phyloP scores from a whole-genome alignment of 1,284 basidiomycete species.

The Entoloma clypeatum region DNA sequence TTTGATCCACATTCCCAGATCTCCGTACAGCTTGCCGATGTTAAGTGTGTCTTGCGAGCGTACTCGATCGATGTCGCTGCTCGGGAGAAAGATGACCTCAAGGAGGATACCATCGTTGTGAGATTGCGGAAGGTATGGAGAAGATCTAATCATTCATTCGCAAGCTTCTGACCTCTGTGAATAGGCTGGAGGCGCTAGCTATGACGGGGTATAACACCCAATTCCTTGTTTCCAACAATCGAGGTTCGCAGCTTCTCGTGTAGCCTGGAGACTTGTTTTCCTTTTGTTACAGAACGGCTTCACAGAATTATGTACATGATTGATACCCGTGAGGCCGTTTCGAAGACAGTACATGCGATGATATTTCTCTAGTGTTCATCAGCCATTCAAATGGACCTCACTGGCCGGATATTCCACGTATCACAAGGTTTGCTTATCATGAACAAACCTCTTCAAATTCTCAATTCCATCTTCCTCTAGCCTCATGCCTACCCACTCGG shows the following conservation, averaged over 20 bases:
- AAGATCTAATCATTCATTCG: constrained; percentile 22
- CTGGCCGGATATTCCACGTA: too few species aligned
- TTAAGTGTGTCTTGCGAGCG: constrained; percentile 74
- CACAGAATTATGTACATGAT: not conserved
- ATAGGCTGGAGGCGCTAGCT: constrained; percentile 78
- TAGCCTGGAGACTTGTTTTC: constrained; percentile 15
- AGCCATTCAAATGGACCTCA: too few species aligned
- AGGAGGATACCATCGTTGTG: constrained; percentile 73
- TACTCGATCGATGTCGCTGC: constrained; percentile 87
- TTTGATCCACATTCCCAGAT: constrained; percentile 53
- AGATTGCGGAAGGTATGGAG: constrained; percentile 65
- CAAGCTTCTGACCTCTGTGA: constrained; percentile 16
- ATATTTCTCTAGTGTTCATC: too few species aligned
- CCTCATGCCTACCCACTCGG: constrained; percentile 89
- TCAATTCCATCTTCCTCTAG: constrained; percentile 73
- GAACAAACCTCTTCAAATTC: constrained; percentile 47
- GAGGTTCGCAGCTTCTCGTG: constrained; percentile 11
- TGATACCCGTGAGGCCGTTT: too few species aligned
- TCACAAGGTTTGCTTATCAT: constrained; percentile 10
- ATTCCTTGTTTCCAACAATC: constrained; percentile 9
- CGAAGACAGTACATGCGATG: too few species aligned
- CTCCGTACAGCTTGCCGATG: constrained; percentile 83
- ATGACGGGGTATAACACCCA: constrained; percentile 65
- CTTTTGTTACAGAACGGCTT: constrained; percentile 7
- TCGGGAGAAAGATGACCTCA: constrained; percentile 74